Percentiles rank a stretch among this genome's conserved stretches.
Evolutionary conservation across 2,329 filamentous ascomycete genomes (phyloP).

Genomic region (Calonectria pseudoturangicola): DNA sequence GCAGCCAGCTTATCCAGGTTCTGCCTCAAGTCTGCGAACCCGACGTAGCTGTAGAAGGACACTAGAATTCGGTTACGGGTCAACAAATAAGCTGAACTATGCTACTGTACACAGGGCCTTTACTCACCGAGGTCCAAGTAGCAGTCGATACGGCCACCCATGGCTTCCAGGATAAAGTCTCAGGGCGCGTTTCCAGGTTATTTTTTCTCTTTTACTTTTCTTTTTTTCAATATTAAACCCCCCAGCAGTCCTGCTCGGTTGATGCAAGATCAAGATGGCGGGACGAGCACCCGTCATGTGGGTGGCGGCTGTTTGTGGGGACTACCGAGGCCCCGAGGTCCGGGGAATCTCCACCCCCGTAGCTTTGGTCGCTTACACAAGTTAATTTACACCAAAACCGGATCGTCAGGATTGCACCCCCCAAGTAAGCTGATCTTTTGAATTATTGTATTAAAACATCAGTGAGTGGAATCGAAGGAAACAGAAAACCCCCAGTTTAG

Average conservation of each 20-base stretch:
- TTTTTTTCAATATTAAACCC: neutral
- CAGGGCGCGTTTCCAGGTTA: neutral
- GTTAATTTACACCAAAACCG: neutral
- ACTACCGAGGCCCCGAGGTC: constrained; percentile 49
- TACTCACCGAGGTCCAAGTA: constrained; percentile 80
- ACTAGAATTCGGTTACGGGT: constrained; percentile 65
- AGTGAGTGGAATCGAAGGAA: too few species aligned
- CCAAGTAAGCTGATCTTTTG: too few species aligned
- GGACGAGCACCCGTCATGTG: constrained; percentile 36
- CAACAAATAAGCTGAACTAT: constrained; percentile 1
- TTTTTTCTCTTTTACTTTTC: neutral
- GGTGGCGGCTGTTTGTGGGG: constrained; percentile 40
- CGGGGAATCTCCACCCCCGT: constrained; percentile 39
- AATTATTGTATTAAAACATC: too few species aligned
- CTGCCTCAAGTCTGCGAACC: constrained; percentile 74
- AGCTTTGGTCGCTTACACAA: neutral
- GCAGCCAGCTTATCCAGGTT: constrained; percentile 73
- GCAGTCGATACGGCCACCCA: constrained; percentile 78
- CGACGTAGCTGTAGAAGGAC: constrained; percentile 77
- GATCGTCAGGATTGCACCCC: neutral
- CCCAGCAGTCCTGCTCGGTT: too few species aligned
- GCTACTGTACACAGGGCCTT: neutral
- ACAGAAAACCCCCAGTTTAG: too few species aligned
- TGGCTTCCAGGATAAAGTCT: constrained; percentile 55
- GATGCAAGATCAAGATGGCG: neutral